A percentile compares a stretch with the other conserved stretches of the same genome.
phyloP scores from a whole-genome alignment of 2,329 filamentous ascomycete genomes.

The Aspergillus brunneoviolaceus region DNA sequence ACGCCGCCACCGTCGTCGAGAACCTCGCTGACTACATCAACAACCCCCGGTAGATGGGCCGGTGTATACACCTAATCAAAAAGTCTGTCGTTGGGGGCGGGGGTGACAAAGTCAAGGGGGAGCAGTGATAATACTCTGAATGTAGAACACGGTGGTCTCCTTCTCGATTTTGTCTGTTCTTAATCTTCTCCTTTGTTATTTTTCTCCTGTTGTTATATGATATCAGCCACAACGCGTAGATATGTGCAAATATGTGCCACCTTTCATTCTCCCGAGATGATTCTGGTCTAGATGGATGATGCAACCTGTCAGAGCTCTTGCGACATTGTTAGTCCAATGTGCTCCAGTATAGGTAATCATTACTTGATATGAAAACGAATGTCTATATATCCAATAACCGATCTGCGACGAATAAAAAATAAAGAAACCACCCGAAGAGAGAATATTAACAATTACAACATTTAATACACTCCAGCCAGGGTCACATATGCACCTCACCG shows the following conservation, averaged over 20 bases:
- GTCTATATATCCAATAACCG: not conserved
- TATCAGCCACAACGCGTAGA: conserved; percentile 20
- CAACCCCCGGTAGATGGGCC: conserved; percentile 63
- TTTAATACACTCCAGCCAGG: not conserved
- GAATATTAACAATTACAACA: conserved; percentile 4
- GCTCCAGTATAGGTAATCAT: not conserved
- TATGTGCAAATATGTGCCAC: conserved; percentile 20
- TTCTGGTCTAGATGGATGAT: not conserved
- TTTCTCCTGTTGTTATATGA: conserved; percentile 8
- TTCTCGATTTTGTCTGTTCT: conserved; percentile 7
- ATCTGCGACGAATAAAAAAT: not conserved
- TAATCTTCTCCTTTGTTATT: conserved; percentile 10
- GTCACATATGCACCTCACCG: not conserved
- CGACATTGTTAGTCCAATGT: not conserved
- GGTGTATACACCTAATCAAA: conserved; percentile 19
- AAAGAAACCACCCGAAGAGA: not conserved
- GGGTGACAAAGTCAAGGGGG: conserved; percentile 4
- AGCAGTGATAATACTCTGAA: conserved; percentile 14
- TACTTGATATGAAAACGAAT: not conserved
- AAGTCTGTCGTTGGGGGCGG: conserved; percentile 9
- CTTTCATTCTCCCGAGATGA: not conserved
- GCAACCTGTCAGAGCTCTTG: not conserved
- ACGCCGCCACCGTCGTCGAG: conserved; percentile 76
- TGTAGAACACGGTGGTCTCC: conserved; percentile 20
- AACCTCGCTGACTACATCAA: conserved; percentile 82